These are phyloP conservation scores for Gypsophila paniculata DNA, from an alignment of 179 eudicot species.

Conservation along the genomic window DNA sequence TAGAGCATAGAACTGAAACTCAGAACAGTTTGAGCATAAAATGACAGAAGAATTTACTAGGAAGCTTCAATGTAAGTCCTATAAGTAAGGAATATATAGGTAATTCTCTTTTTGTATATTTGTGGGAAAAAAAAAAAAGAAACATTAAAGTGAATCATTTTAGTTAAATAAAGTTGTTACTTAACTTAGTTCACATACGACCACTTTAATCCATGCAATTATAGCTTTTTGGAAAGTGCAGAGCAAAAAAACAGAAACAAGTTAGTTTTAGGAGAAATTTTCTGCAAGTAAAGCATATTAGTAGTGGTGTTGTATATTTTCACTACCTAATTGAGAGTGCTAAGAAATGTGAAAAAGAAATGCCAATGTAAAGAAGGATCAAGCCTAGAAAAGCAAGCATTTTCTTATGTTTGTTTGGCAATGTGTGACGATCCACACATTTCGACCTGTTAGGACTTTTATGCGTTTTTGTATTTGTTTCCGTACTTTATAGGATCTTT, in stretches of 20 bases:
- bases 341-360: neutral
- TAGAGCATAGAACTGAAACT: neutral
- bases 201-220: conserved; percentile 14
- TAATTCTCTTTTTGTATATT: conserved; percentile 16
- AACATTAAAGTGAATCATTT: conserved; percentile 12
- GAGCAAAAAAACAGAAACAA: neutral
- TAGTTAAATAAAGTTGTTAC: conserved; percentile 19
- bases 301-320: neutral
- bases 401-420: neutral
- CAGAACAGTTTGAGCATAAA: neutral
- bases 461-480: too few relatives aligned
- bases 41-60: conserved; percentile 11
- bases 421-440: too few relatives aligned
- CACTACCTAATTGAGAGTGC: neutral
- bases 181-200: conserved; percentile 20
- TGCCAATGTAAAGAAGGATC: neutral
- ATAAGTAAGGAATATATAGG: conserved; percentile 26
- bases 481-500: too few relatives aligned
- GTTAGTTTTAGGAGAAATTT: conserved; percentile 23
- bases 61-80: conserved; percentile 21
- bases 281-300: conserved; percentile 32
- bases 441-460: too few relatives aligned
- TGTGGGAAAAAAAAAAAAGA: conserved; percentile 15
- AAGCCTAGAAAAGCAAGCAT: neutral
- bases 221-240: conserved; percentile 13